Percentiles rank a stretch among this genome's conserved stretches.
phyloP scores from a whole-genome alignment of 106 monocot species.

The Amphibolis antarctica region DNA sequence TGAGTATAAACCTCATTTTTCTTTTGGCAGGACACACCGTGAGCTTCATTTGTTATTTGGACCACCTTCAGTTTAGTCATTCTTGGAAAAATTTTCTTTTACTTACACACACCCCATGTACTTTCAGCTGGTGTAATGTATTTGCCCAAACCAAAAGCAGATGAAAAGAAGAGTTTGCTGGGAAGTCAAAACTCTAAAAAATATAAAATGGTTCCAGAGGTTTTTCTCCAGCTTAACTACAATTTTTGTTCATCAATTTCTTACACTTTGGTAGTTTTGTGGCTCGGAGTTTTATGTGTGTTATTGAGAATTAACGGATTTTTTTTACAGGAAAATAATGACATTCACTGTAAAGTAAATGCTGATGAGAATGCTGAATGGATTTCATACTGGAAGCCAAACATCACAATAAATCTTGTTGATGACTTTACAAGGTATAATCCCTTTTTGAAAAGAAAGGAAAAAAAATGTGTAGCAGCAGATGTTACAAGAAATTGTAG shows the following conservation, averaged over 20 bases:
- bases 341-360: neutral
- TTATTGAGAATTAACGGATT: neutral
- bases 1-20: conserved; percentile 51
- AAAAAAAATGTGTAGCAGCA: neutral
- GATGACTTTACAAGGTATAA: conserved; percentile 77
- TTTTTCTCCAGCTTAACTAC: conserved; percentile 14
- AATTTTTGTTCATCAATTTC: neutral
- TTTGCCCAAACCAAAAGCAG: conserved; percentile 66
- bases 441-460: neutral
- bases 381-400: conserved; percentile 93
- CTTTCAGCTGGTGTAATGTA: conserved; percentile 70
- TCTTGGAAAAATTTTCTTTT: neutral
- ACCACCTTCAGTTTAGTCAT: neutral
- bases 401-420: conserved; percentile 87
- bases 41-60: conserved; percentile 13
- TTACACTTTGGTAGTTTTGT: neutral
- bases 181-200: conserved; percentile 34
- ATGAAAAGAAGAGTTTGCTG: conserved; percentile 66
- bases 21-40: conserved; percentile 76
- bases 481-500: neutral
- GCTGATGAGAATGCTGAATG: conserved; percentile 60
- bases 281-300: neutral
- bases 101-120: neutral
- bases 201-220: conserved; percentile 27
- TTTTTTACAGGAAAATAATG: conserved; percentile 33